Percentiles rank a stretch among this genome's conserved stretches.
These are phyloP conservation scores for Aspergillus sp. DNA, from an alignment of 2,329 filamentous ascomycete species.

Conservation along the genomic window DNA sequence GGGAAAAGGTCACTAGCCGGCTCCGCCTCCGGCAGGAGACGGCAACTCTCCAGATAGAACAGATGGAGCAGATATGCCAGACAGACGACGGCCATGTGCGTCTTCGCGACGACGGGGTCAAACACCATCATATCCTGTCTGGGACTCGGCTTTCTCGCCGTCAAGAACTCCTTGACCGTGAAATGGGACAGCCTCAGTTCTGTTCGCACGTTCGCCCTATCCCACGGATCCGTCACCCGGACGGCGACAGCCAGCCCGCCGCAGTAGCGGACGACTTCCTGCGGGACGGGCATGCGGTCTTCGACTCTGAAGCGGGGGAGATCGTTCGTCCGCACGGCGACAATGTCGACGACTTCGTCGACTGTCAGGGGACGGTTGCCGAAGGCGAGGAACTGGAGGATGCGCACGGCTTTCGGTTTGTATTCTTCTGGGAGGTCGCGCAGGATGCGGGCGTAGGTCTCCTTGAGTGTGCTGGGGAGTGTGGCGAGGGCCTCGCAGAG, in stretches of 20 bases:
- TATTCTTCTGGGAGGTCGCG: neutral
- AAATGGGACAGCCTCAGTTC: neutral
- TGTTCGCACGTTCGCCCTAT: neutral
- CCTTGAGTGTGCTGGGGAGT: neutral
- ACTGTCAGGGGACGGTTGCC: neutral
- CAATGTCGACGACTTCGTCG: neutral
- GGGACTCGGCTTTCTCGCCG: neutral
- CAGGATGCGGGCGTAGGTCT: neutral
- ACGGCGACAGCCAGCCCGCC: neutral
- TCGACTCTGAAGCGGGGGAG: neutral
- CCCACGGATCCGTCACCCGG: neutral
- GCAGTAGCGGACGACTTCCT: neutral
- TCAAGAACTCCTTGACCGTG: neutral
- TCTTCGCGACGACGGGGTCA: neutral
- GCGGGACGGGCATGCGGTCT: neutral
- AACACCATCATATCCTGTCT: neutral
- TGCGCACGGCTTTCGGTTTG: neutral
- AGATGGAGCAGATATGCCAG: neutral
- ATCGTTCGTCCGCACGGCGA: neutral
- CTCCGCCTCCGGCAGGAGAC: no score
- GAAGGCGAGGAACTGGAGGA: neutral
- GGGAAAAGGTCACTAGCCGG: no score
- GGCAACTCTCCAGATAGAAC: neutral
- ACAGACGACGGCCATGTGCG: neutral
- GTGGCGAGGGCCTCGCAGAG: neutral